phyloP scores from a whole-genome alignment of 805 yeast genomes.

The Kregervanrija delftensis region DNA sequence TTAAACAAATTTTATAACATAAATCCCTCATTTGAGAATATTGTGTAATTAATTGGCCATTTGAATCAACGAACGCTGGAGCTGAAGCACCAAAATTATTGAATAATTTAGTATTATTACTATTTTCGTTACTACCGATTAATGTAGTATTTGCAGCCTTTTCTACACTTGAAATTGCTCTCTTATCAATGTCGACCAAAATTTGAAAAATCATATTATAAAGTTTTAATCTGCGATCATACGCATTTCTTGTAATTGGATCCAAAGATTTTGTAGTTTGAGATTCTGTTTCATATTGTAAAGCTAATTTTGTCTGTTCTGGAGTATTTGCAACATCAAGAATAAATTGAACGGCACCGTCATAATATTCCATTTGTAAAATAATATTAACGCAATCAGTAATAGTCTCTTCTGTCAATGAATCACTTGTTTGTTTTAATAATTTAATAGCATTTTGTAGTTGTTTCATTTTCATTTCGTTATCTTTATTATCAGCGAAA shows the following conservation, averaged over 20 bases:
- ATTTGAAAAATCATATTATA: constrained; percentile 73
- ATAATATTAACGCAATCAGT: constrained; percentile 75
- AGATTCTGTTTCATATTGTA: constrained; percentile 43
- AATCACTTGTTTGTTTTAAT: constrained; percentile 73
- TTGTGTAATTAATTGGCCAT: constrained; percentile 37
- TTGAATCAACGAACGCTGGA: constrained; percentile 22
- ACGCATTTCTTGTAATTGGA: constrained; percentile 45
- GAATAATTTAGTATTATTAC: background rate
- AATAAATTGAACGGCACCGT: constrained; percentile 81
- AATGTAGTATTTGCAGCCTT: constrained; percentile 16
- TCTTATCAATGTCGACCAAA: constrained; percentile 62
- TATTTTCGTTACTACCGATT: constrained; percentile 8
- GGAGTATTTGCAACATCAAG: constrained; percentile 66
- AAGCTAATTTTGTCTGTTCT: constrained; percentile 55
- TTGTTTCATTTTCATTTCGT: constrained; percentile 51
- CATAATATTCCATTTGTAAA: constrained; percentile 68
- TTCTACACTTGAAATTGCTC: constrained; percentile 40
- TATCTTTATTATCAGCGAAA: constrained; percentile 61
- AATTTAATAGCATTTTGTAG: constrained; percentile 68
- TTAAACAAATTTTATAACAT: constrained; percentile 68
- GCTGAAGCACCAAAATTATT: constrained; percentile 2
- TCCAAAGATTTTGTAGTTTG: constrained; percentile 23
- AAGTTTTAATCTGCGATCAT: constrained; percentile 47
- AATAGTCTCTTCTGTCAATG: constrained; percentile 70
- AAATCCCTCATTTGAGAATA: constrained; percentile 57